These are phyloP conservation scores for Coelastrella sp. DNA, from an alignment of 139 green algal species.

Conservation along the genomic window DNA sequence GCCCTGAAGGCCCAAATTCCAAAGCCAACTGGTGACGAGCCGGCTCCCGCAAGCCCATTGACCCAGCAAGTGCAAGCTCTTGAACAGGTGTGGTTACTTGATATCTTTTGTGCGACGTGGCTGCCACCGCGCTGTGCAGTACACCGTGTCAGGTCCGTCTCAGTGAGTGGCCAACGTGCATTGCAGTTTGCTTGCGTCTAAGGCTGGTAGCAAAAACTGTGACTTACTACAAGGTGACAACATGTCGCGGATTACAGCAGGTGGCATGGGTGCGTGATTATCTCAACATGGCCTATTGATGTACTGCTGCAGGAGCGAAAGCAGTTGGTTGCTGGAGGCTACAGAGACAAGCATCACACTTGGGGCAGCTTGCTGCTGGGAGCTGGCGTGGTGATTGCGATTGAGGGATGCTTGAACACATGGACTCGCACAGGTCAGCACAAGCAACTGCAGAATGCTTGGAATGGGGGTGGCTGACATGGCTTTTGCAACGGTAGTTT, in stretches of 20 bases:
- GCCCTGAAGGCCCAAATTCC: slow-evolving; percentile 83
- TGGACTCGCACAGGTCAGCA: slow-evolving; percentile 82
- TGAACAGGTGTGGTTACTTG: slow-evolving; percentile 75
- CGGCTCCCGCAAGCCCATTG: slow-evolving; percentile 65
- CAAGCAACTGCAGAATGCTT: background rate
- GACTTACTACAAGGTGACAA: too few species aligned
- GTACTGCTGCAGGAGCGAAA: slow-evolving; percentile 87
- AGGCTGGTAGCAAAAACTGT: background rate
- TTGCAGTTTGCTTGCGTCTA: background rate
- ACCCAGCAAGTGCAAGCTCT: slow-evolving; percentile 75
- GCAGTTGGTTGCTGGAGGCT: slow-evolving; percentile 82
- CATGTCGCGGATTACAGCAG: too few species aligned
- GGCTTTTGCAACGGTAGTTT: too few species aligned
- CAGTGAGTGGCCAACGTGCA: background rate
- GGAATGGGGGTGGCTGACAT: too few species aligned
- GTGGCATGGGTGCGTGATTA: too few species aligned
- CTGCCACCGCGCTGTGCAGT: background rate
- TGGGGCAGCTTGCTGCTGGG: slow-evolving; percentile 91
- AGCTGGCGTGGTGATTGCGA: slow-evolving; percentile 84
- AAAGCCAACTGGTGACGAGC: slow-evolving; percentile 61
- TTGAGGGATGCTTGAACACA: slow-evolving; percentile 95
- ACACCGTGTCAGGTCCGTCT: background rate
- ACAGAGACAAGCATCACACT: slow-evolving; percentile 90
- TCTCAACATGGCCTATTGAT: background rate
- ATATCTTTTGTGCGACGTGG: background rate